Evolutionary conservation across 345 rosid genomes (phyloP).

Genomic region (Nephelium lappaceum): DNA sequence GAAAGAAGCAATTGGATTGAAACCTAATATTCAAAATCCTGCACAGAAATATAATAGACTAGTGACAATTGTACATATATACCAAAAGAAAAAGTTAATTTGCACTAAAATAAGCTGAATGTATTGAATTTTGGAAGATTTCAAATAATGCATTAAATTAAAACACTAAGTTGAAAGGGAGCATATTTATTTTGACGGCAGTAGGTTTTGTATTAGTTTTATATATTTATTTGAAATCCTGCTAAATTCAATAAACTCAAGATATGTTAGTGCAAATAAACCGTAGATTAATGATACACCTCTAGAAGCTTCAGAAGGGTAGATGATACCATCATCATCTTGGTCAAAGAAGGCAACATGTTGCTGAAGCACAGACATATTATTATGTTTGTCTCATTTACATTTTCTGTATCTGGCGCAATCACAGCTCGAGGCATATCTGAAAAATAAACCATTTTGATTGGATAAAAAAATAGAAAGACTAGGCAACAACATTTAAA

Average conservation of each 20-base stretch:
- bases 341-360: constrained; percentile 65
- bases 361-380: constrained; percentile 69
- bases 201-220: no score
- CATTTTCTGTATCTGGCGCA: constrained; percentile 62
- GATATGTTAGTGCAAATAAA: no score
- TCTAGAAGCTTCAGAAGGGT: constrained; percentile 57
- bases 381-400: constrained; percentile 52
- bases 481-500: no score
- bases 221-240: no score
- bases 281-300: constrained; percentile 25
- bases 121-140: no score
- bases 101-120: no score
- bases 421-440: constrained; percentile 57
- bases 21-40: constrained; percentile 59
- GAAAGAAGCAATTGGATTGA: constrained; percentile 52
- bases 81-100: not conserved
- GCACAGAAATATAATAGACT: not conserved
- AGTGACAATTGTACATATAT: not conserved
- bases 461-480: not conserved
- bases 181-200: no score
- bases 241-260: no score
- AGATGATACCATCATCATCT: constrained; percentile 61
- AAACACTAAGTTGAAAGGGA: no score
- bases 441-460: constrained; percentile 16
- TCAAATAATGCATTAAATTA: no score